Conservation (phyloP, 345 rosid species). For the Citrus sinensis region DVS_A1.0 CM039161.1:6969001-6969500, state of each 20-base stretch:
- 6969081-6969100: constrained; percentile 29
- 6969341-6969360: constrained; percentile 56
- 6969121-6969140: constrained; percentile 22
- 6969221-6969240: not conserved
- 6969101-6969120: constrained; percentile 29
- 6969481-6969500: constrained; percentile 44
- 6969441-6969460: constrained; percentile 32
- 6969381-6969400: constrained; percentile 36
- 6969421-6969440: constrained; percentile 28
- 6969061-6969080: constrained; percentile 53
- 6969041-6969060: constrained; percentile 51
- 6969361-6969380: constrained; percentile 42
- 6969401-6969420: constrained; percentile 42
- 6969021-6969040: constrained; percentile 58
- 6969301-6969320: constrained; percentile 29
- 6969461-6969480: constrained; percentile 45
- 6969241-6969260: too few relatives aligned
- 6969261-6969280: too few relatives aligned
- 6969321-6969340: constrained; percentile 33
- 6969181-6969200: constrained; percentile 46
- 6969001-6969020: constrained; percentile 37
- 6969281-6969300: constrained; percentile 19
- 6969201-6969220: constrained; percentile 33
- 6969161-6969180: constrained; percentile 37
- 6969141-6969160: constrained; percentile 8